These are phyloP conservation scores for Paraphoma chrysanthemicola DNA, from an alignment of 2,329 filamentous ascomycete species.

Conservation along the genomic window DNA sequence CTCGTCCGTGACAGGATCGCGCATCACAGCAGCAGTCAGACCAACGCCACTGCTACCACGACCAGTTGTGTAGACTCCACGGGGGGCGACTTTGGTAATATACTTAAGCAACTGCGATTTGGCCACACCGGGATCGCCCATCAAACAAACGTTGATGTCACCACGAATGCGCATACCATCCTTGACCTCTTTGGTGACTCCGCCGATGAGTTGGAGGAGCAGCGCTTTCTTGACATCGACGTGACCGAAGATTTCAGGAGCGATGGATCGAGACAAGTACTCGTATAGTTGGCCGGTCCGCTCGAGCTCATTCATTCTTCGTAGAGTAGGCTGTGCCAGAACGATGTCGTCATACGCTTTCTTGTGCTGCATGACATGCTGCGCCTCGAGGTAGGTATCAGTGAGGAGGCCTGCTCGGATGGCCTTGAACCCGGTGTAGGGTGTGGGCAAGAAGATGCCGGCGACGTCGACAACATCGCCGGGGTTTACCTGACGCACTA, in stretches of 20 bases:
- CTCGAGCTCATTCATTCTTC: conserved; percentile 84
- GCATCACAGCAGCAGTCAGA: conserved; percentile 83
- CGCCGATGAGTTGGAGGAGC: conserved; percentile 91
- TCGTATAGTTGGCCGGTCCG: conserved; percentile 93
- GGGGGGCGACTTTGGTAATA: conserved; percentile 95
- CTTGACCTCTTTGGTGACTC: conserved; percentile 94
- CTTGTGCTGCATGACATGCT: conserved; percentile 94
- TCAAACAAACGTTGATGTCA: conserved; percentile 97
- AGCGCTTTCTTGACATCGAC: conserved; percentile 98
- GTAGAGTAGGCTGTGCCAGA: conserved; percentile 79
- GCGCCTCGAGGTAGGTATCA: conserved; percentile 95
- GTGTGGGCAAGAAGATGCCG: conserved; percentile 94
- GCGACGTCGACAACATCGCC: conserved; percentile 94
- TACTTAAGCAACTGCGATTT: conserved; percentile 99
- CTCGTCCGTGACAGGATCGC: conserved; percentile 82
- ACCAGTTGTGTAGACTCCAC: conserved; percentile 84
- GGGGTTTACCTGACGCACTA: conserved; percentile 87
- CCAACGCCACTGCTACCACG: conserved; percentile 82
- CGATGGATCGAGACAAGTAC: conserved; percentile 92
- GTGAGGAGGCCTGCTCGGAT: conserved; percentile 96
- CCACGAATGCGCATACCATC: conserved; percentile 99
- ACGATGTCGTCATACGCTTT: conserved; percentile 95
- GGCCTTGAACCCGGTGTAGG: conserved; percentile 98
- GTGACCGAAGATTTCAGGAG: conserved; percentile 96
- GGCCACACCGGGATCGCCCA: conserved; percentile 99